Evolutionary conservation across 192 early-diverging fungal genomes (phyloP).

Genomic region (Podila clonocystis): DNA sequence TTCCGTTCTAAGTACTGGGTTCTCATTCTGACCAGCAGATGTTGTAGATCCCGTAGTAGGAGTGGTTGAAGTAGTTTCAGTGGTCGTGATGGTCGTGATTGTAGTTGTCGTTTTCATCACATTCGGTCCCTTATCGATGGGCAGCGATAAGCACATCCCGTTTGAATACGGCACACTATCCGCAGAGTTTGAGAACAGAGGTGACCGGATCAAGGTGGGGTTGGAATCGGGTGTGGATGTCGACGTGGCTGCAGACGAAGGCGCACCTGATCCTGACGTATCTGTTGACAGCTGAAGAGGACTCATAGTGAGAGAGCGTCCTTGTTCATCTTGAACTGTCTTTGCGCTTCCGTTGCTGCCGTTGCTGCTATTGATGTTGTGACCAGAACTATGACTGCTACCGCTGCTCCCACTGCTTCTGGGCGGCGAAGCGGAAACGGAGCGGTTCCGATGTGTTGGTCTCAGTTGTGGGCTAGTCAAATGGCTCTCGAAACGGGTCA

Average conservation of each 20-base stretch:
- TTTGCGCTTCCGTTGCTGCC: slow-evolving; percentile 6
- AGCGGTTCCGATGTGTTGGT: slow-evolving; percentile 18
- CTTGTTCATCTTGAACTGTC: slow-evolving; percentile 2
- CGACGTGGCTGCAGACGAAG: not conserved
- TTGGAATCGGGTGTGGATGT: slow-evolving; percentile 2
- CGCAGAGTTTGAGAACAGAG: slow-evolving; percentile 24
- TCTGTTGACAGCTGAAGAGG: slow-evolving; percentile 22
- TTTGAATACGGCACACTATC: slow-evolving; percentile 39
- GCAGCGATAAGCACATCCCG: slow-evolving; percentile 34
- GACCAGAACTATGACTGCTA: not conserved
- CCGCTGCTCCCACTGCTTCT: slow-evolving; percentile 22
- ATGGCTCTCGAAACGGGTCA: slow-evolving; percentile 30
- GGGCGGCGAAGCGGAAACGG: slow-evolving; percentile 43
- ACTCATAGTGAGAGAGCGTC: slow-evolving; percentile 8
- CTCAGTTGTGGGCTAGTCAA: slow-evolving; percentile 27
- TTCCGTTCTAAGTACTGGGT: not conserved
- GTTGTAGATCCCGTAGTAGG: not conserved
- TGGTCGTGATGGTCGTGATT: not conserved
- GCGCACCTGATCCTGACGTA: not conserved
- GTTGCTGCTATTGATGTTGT: not conserved
- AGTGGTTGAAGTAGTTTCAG: not conserved
- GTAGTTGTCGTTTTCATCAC: too few relatives aligned
- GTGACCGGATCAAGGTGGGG: slow-evolving; percentile 13
- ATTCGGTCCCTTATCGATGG: slow-evolving; percentile 8
- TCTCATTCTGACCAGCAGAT: slow-evolving; percentile 12